phyloP scores from a whole-genome alignment of 176 grass and related monocot genomes.

The Dactylis glomerata region DNA sequence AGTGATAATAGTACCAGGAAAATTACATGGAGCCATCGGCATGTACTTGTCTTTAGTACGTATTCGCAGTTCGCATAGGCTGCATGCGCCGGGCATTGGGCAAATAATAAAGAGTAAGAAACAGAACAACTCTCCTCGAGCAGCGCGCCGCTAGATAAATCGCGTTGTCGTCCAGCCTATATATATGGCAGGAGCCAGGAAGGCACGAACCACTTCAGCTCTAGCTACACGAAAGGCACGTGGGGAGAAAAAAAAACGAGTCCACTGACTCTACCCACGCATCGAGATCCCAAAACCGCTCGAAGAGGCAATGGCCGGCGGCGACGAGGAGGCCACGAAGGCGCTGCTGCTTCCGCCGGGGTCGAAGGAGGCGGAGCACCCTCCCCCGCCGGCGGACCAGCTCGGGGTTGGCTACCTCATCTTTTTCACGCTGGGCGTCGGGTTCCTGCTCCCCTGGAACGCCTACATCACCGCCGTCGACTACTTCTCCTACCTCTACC shows the following conservation, averaged over 20 bases:
- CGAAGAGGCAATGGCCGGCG: conserved; percentile 21
- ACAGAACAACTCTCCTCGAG: too few species aligned
- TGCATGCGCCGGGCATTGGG: too few species aligned
- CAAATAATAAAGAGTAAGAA: too few species aligned
- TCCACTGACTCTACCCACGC: background rate
- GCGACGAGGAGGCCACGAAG: conserved; percentile 40
- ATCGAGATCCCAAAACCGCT: conserved; percentile 6
- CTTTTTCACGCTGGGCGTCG: conserved; percentile 78
- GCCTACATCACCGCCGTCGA: conserved; percentile 99
- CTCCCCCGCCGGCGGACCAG: conserved; percentile 38
- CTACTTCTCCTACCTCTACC: conserved; percentile 97
- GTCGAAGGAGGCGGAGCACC: background rate
- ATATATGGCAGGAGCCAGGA: too few species aligned
- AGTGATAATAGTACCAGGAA: too few species aligned
- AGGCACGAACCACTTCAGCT: background rate
- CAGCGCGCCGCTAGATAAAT: too few species aligned
- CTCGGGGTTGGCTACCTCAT: conserved; percentile 62
- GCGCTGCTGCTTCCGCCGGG: conserved; percentile 29
- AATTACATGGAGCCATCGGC: too few species aligned
- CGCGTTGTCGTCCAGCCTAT: too few species aligned
- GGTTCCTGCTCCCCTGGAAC: conserved; percentile 96
- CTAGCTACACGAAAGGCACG: background rate
- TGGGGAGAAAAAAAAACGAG: background rate
- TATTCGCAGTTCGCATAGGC: too few species aligned
- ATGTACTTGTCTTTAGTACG: too few species aligned